phyloP scores from a whole-genome alignment of 1,139 yeast genomes.

The Protomyces inundatus region DNA sequence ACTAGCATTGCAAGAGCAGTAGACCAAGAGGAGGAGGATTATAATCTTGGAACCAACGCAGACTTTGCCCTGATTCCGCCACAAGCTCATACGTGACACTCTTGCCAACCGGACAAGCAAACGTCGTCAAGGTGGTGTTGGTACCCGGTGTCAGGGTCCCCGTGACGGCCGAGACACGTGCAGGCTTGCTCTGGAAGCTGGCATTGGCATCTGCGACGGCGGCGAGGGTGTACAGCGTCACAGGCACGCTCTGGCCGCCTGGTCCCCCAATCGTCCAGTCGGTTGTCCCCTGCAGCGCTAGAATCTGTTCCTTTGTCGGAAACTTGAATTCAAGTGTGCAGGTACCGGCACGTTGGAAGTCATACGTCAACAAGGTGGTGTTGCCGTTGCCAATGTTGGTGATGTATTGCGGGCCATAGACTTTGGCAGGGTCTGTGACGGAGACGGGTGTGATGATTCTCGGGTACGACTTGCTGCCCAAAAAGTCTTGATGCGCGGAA shows the following conservation, averaged over 20 bases:
- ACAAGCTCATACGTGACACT: conserved; percentile 19
- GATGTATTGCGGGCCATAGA: conserved; percentile 24
- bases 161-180: conserved; percentile 10
- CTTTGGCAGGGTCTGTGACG: conserved; percentile 1
- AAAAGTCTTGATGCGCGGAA: conserved; percentile 6
- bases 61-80: conserved; percentile 3
- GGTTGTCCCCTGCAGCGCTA: conserved; percentile 13
- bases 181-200: conserved; percentile 14
- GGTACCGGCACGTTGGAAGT: conserved; percentile 15
- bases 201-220: conserved; percentile 16
- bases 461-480: conserved; percentile 17
- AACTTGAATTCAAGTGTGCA: conserved; percentile 22
- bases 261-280: background rate
- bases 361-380: conserved; percentile 22
- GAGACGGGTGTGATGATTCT: conserved; percentile 24
- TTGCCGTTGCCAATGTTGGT: conserved; percentile 22
- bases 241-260: conserved; percentile 1
- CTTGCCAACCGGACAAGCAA: conserved; percentile 21
- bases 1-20: background rate
- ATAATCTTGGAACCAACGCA: conserved; percentile 25
- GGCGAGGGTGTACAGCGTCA: conserved; percentile 18
- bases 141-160: conserved; percentile 12
- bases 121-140: conserved; percentile 18
- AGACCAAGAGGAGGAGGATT: conserved; percentile 13
- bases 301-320: conserved; percentile 20